A percentile compares a stretch with the other conserved stretches of the same genome.
Evolutionary conservation across 495 filamentous ascomycete genomes (phyloP).

Genomic region (Lentithecium fluviatile): DNA sequence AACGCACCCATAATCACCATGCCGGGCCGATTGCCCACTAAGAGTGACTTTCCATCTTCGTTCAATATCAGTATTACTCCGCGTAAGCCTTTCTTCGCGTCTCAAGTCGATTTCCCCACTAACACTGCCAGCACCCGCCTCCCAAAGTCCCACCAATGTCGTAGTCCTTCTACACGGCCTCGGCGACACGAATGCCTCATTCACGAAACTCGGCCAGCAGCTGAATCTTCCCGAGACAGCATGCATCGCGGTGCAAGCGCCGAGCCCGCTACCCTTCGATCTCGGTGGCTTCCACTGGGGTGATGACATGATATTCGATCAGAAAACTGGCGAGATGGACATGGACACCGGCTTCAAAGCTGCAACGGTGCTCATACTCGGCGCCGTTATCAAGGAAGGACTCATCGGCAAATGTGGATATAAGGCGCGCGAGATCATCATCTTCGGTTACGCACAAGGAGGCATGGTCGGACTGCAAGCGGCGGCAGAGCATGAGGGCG

Average conservation of each 20-base stretch:
- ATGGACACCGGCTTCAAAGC: conserved; percentile 73
- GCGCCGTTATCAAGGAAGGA: conserved; percentile 58
- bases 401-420: conserved; percentile 72
- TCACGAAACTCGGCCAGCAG: conserved; percentile 68
- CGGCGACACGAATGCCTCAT: conserved; percentile 70
- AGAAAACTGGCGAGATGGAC: conserved; percentile 63
- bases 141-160: conserved; percentile 60
- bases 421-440: conserved; percentile 62
- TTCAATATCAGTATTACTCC: conserved; percentile 50
- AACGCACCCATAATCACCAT: conserved; percentile 24
- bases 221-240: conserved; percentile 79
- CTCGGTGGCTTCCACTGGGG: conserved; percentile 88
- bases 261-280: conserved; percentile 69
- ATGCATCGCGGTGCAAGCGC: conserved; percentile 71
- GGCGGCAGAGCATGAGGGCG: conserved; percentile 34
- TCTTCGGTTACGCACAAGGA: conserved; percentile 88
- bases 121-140: conserved; percentile 38
- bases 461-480: conserved; percentile 71
- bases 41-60: conserved; percentile 54
- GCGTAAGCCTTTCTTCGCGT: conserved; percentile 26
- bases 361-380: conserved; percentile 51
- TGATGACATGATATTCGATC: conserved; percentile 75
- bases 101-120: background rate
- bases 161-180: conserved; percentile 89
- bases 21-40: conserved; percentile 43